phyloP scores from a whole-genome alignment of 2,329 filamentous ascomycete species.

The Alternaria conjuncta region DNA sequence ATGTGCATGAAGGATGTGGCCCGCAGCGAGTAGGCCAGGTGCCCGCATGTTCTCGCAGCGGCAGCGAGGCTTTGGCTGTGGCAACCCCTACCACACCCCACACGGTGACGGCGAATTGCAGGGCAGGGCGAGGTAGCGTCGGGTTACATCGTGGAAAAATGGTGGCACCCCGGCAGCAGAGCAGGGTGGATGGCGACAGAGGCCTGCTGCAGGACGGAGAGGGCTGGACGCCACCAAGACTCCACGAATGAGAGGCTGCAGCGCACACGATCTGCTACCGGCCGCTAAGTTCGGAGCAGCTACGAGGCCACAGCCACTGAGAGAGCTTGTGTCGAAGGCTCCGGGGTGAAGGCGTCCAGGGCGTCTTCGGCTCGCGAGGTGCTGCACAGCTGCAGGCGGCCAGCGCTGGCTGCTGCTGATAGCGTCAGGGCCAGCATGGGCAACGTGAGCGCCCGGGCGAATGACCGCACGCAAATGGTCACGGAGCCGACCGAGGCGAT shows the following conservation, averaged over 20 bases:
- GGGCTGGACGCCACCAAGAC: constrained; percentile 38
- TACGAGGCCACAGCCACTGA: constrained; percentile 36
- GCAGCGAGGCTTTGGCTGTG: constrained; percentile 45
- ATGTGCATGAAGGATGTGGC: constrained; percentile 39
- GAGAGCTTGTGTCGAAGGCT: constrained; percentile 23
- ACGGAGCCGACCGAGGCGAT: constrained; percentile 46
- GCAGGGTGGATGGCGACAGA: constrained; percentile 36
- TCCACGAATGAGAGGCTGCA: constrained; percentile 34
- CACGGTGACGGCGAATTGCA: constrained; percentile 44
- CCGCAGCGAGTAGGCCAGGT: constrained; percentile 40
- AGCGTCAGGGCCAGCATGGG: constrained; percentile 34
- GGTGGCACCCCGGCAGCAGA: constrained; percentile 28
- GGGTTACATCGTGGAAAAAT: constrained; percentile 46
- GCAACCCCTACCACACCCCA: constrained; percentile 44
- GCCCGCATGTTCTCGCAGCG: constrained; percentile 44
- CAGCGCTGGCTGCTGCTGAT: constrained; percentile 38
- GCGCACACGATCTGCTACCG: constrained; percentile 39
- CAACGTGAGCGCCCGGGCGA: constrained; percentile 23
- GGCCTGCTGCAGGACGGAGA: constrained; percentile 44
- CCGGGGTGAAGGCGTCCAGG: constrained; percentile 26
- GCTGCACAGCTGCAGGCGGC: constrained; percentile 25
- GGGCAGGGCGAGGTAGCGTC: constrained; percentile 36
- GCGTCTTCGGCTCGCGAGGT: constrained; percentile 32
- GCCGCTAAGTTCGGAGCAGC: constrained; percentile 44
- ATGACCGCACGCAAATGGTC: constrained; percentile 22